phyloP scores from a whole-genome alignment of 371 early-diverging fungal species.

The Furculomyces boomerangus region DNA sequence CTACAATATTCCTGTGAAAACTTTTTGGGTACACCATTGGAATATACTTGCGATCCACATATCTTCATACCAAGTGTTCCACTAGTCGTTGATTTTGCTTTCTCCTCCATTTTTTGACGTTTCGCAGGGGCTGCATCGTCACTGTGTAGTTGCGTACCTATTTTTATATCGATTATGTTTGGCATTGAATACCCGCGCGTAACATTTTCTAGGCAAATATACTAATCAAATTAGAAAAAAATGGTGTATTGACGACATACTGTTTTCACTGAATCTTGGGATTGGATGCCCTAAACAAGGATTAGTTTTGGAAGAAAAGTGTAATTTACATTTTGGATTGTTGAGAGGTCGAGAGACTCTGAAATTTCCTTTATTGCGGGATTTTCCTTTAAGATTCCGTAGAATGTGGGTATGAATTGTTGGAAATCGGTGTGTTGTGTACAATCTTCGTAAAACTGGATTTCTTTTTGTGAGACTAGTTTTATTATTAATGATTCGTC shows the following conservation, averaged over 20 bases:
- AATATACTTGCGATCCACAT: slow-evolving; percentile 39
- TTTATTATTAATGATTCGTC: background rate
- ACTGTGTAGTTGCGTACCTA: slow-evolving; percentile 46
- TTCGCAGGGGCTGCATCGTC: slow-evolving; percentile 41
- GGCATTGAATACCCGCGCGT: slow-evolving; percentile 41
- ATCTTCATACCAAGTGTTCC: slow-evolving; percentile 35
- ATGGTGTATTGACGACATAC: too few species aligned
- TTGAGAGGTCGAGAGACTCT: too few species aligned
- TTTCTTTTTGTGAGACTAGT: background rate
- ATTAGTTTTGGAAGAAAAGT: too few species aligned
- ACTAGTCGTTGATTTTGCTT: slow-evolving; percentile 37
- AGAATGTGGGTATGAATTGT: background rate
- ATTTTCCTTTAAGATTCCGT: background rate
- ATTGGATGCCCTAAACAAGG: too few species aligned
- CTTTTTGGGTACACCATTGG: background rate
- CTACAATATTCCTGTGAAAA: background rate
- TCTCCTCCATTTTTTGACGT: slow-evolving; percentile 31
- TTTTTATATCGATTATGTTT: slow-evolving; percentile 60
- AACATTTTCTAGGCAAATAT: slow-evolving; percentile 55
- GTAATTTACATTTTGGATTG: too few species aligned
- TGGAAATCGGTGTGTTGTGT: background rate
- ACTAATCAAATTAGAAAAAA: too few species aligned
- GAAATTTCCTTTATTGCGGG: too few species aligned
- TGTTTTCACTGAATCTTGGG: too few species aligned
- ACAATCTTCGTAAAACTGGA: background rate